Base-by-base conservation (phyloP, 495 filamentous ascomycete genomes). In the Durotheca rogersii region DNA sequence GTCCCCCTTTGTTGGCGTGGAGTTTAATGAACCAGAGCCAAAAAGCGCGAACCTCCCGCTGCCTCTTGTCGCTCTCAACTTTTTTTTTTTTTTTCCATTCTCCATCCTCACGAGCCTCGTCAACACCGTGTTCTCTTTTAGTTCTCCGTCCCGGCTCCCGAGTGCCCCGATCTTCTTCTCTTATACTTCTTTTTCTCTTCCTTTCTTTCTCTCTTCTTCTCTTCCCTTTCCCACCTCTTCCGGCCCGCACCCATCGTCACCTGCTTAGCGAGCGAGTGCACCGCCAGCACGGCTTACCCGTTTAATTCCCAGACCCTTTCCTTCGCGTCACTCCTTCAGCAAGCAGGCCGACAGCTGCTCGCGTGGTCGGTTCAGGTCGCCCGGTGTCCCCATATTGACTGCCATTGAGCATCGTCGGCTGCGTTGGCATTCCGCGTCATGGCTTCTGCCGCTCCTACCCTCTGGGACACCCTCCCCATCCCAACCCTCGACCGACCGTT, bases 401-500 rank as follows among this genome's bases (percentile, higher is more conserved):
- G n/a, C n/a, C 17, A 44, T 33, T 37, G 18, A 45, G 19, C 9
- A 40, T 51, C 20, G 11, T 44, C 35, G n/a, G n/a, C n/a, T n/a
- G n/a, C n/a, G n/a, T 21, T 4, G 23, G 9, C 9, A 19, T 21
- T 18, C 19, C 49, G 43, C 41, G 68, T 48, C 49, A 76, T 76
- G 73, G 68, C 69, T 53, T 56, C 69, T 57, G 52, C 71, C 21
- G 50, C 67, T 43, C 50, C 68, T 37, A 77, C 86, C 49, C 66
- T 85, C 45, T 72, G 86, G 51, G 79, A 87, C 58, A 65, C 82
- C 50, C 56, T 92, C 41, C 85, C 84, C 40, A 39, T 83, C 44
- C 92, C 92, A 19, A 88, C 88, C 27, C 75, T 96, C 57, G 91
- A 96, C 67, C 81, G 87, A 58, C 93, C 93, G 9, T 96, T 98